These are phyloP conservation scores for Parmelia sp. DNA, from an alignment of 495 filamentous ascomycete genomes.

Conservation along the genomic window DNA sequence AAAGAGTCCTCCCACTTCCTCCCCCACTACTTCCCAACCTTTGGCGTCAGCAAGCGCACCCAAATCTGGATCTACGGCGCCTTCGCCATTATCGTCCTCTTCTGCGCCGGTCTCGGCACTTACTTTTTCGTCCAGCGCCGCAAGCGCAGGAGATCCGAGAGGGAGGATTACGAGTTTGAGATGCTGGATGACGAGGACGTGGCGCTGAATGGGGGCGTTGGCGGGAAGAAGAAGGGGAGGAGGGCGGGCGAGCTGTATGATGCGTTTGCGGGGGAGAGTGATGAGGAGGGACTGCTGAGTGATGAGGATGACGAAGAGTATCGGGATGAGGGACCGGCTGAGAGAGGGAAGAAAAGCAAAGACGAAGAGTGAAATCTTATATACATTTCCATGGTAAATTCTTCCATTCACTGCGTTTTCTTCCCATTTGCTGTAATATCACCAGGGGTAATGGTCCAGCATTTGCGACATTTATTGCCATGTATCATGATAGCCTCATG, in stretches of 20 bases:
- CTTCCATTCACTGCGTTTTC: neutral
- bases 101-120: slow-evolving; percentile 69
- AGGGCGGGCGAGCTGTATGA: slow-evolving; percentile 93
- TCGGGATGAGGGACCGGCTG: slow-evolving; percentile 19
- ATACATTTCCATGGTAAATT: neutral
- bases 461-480: neutral
- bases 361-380: neutral
- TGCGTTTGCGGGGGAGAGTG: slow-evolving; percentile 77
- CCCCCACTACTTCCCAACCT: slow-evolving; percentile 89
- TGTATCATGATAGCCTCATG: neutral
- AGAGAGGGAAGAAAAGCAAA: neutral
- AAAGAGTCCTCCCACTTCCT: slow-evolving; percentile 53
- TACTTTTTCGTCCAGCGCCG: slow-evolving; percentile 76
- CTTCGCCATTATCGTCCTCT: slow-evolving; percentile 72
- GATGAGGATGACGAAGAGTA: slow-evolving; percentile 22
- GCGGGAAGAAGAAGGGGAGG: slow-evolving; percentile 39
- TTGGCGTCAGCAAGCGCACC: slow-evolving; percentile 82
- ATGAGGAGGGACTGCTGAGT: slow-evolving; percentile 25
- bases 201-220: slow-evolving; percentile 43
- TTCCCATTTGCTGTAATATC: neutral
- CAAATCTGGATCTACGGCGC: slow-evolving; percentile 94
- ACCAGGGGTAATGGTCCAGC: neutral
- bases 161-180: slow-evolving; percentile 92
- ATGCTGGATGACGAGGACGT: slow-evolving; percentile 80
- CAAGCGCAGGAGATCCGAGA: slow-evolving; percentile 66